phyloP scores from a whole-genome alignment of 2,329 filamentous ascomycete species.

The Trichoderma arundinaceum region DNA sequence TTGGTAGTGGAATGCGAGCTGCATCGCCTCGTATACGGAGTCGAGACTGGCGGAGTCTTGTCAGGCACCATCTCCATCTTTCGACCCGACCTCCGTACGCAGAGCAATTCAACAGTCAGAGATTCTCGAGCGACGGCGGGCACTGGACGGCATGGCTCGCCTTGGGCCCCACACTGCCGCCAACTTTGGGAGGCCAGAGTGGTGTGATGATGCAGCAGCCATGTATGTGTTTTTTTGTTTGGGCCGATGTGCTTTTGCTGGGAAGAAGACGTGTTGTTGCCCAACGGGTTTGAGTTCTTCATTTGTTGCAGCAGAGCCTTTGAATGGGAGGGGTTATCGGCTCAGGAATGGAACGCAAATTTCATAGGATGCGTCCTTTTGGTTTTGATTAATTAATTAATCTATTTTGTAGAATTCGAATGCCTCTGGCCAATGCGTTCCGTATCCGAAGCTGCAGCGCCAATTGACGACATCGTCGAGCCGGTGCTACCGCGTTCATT shows the following conservation, averaged over 20 bases:
- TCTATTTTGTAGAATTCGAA: no score
- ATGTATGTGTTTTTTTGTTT: background rate
- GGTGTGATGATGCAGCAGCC: slow-evolving; percentile 24
- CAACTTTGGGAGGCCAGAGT: background rate
- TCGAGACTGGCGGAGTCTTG: background rate
- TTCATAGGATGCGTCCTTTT: background rate
- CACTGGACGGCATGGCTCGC: background rate
- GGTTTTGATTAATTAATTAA: no score
- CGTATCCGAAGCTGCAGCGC: background rate
- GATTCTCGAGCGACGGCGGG: background rate
- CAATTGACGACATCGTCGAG: background rate
- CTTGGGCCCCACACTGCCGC: background rate
- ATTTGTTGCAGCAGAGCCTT: no score
- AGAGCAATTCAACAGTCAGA: slow-evolving; percentile 14
- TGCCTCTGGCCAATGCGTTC: background rate
- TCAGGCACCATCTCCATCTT: slow-evolving; percentile 6
- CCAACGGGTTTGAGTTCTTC: slow-evolving; percentile 4
- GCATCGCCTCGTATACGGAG: background rate
- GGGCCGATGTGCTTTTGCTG: slow-evolving; percentile 14
- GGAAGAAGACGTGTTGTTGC: slow-evolving; percentile 4
- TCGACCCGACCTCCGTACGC: slow-evolving; percentile 11
- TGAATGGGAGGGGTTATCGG: background rate
- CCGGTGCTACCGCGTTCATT: background rate
- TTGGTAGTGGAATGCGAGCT: no score
- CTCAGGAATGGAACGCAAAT: no score